phyloP scores from a whole-genome alignment of 2,329 filamentous ascomycete genomes.

The Pseudogymnoascus sp. region DNA sequence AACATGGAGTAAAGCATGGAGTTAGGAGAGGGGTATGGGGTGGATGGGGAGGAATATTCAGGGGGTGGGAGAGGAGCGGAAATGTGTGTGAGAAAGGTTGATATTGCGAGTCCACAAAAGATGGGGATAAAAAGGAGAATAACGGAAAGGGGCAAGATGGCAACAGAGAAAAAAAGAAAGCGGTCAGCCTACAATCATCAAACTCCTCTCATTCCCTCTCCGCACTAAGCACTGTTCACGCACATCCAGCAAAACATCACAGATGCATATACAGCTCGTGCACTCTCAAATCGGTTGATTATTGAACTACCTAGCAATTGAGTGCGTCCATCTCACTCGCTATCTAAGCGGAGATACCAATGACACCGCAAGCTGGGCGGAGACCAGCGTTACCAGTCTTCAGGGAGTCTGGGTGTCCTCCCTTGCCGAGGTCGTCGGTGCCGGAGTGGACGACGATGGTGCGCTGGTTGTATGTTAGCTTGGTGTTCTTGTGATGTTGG shows the following conservation, averaged over 20 bases:
- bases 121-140: background rate
- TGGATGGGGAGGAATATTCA: background rate
- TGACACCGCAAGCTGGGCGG: constrained; percentile 94
- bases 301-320: background rate
- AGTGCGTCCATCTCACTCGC: constrained; percentile 5
- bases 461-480: constrained; percentile 48
- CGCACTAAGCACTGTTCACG: background rate
- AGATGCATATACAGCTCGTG: background rate
- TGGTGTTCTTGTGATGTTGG: constrained; percentile 12
- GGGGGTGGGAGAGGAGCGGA: background rate
- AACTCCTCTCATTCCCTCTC: background rate
- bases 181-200: background rate
- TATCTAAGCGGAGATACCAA: constrained; percentile 72
- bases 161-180: background rate
- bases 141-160: background rate
- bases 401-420: constrained; percentile 86
- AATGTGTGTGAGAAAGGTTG: background rate
- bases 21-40: background rate
- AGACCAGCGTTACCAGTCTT: constrained; percentile 95
- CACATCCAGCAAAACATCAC: background rate
- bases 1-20: background rate
- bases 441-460: constrained; percentile 92
- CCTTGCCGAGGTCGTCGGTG: constrained; percentile 94
- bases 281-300: background rate
- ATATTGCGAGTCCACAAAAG: background rate